Percentiles rank a stretch among this genome's conserved stretches.
Conservation (phyloP, 2,329 filamentous ascomycete genomes). For the Simplicillium sp. region DNA sequence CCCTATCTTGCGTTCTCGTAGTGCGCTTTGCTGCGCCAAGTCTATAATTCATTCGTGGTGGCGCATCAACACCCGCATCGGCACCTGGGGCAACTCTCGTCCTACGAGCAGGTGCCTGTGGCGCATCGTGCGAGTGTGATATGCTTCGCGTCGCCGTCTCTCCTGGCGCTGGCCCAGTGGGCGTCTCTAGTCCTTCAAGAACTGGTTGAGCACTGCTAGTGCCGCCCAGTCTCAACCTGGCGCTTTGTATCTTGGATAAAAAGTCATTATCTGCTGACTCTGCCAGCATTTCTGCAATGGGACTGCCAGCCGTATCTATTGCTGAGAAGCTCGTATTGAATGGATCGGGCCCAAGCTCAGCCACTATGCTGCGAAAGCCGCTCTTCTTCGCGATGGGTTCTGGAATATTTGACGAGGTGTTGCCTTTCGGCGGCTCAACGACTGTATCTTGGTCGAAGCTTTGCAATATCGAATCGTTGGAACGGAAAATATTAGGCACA, state of each 20-base stretch:
- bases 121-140: slow-evolving; percentile 6
- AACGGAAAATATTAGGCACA: slow-evolving; percentile 77
- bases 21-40: slow-evolving; percentile 34
- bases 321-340: slow-evolving; percentile 37
- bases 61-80: slow-evolving; percentile 45
- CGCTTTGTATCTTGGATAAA: slow-evolving; percentile 44
- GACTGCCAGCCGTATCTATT: slow-evolving; percentile 28
- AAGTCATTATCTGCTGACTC: slow-evolving; percentile 43
- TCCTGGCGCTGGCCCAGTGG: slow-evolving; percentile 21
- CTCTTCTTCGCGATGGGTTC: slow-evolving; percentile 33
- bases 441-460: slow-evolving; percentile 30
- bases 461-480: slow-evolving; percentile 45
- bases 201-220: slow-evolving; percentile 25
- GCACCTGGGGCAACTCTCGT: slow-evolving; percentile 38
- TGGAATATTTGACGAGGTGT: slow-evolving; percentile 18
- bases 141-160: slow-evolving; percentile 12
- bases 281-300: slow-evolving; percentile 27
- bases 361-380: slow-evolving; percentile 24
- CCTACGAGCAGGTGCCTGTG: not conserved
- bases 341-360: slow-evolving; percentile 34
- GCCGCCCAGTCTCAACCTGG: slow-evolving; percentile 34
- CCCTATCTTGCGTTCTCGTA: slow-evolving; percentile 25
- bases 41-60: slow-evolving; percentile 55
- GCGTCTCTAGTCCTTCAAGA: slow-evolving; percentile 56
- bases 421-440: slow-evolving; percentile 25